These are phyloP conservation scores for Carpinus fangiana DNA, from an alignment of 306 rosid genomes.

Conservation along the genomic window DNA sequence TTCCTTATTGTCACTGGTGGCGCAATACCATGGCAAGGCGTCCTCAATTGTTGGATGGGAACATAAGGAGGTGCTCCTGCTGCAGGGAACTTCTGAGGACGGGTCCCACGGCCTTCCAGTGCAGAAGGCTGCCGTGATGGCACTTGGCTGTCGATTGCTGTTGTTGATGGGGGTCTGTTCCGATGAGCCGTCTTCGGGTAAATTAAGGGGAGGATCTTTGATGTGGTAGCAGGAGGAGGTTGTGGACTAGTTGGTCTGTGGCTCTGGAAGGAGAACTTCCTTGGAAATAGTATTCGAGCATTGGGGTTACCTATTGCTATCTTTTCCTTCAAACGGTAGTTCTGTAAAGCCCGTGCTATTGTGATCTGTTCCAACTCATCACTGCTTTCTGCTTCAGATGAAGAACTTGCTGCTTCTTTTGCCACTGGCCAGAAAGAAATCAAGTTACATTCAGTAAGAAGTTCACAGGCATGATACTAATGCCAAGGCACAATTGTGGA, in stretches of 20 bases:
- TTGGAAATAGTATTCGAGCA: constrained; percentile 70
- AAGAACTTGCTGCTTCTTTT: constrained; percentile 82
- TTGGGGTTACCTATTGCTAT: constrained; percentile 64
- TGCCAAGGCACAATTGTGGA: background rate
- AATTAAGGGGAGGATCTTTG: constrained; percentile 89
- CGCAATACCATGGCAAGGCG: constrained; percentile 81
- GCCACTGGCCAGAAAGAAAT: constrained; percentile 67
- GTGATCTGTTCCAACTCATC: constrained; percentile 97
- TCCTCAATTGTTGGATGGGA: constrained; percentile 76
- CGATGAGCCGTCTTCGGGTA: constrained; percentile 63
- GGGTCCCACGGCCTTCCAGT: constrained; percentile 52
- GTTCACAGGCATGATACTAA: background rate
- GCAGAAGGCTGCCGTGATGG: constrained; percentile 33
- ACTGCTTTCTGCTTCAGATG: constrained; percentile 79
- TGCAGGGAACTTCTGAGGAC: constrained; percentile 68
- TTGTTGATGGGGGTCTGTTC: constrained; percentile 42
- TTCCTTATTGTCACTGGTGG: constrained; percentile 89
- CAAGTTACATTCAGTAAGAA: constrained; percentile 19
- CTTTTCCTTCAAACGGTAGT: constrained; percentile 82
- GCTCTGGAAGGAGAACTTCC: constrained; percentile 62
- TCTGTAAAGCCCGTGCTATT: constrained; percentile 78
- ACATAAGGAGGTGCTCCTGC: constrained; percentile 86
- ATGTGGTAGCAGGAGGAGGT: constrained; percentile 62
- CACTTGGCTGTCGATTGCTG: constrained; percentile 42
- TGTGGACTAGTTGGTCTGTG: constrained; percentile 91